Conservation (phyloP, 345 rosid genomes). For the Pistacia vera region DNA sequence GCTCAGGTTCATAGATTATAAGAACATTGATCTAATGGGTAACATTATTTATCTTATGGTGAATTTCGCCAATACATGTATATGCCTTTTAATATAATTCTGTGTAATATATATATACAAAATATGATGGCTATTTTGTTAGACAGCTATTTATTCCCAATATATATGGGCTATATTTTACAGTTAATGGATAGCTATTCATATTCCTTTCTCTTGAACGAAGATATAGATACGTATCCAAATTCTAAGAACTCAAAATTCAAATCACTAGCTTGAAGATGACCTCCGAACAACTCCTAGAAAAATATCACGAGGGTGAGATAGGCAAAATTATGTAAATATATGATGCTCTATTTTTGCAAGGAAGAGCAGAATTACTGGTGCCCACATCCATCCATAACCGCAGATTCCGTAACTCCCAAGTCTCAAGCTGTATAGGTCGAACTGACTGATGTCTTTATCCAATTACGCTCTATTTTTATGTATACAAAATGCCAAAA, state of each 20-base stretch:
- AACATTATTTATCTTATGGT: too few relatives aligned
- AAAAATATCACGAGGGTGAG: background rate
- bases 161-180: background rate
- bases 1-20: too few relatives aligned
- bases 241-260: background rate
- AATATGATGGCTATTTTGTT: too few relatives aligned
- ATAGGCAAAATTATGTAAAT: too few relatives aligned
- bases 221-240: background rate
- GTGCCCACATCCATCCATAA: slow-evolving; percentile 4
- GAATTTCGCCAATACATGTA: too few relatives aligned
- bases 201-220: background rate
- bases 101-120: too few relatives aligned
- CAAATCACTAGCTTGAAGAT: background rate
- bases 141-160: background rate
- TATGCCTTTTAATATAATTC: background rate
- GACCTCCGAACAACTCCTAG: background rate
- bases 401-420: background rate
- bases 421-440: background rate
- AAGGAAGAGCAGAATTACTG: background rate
- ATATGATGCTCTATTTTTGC: background rate
- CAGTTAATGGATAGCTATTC: background rate
- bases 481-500: background rate
- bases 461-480: slow-evolving; percentile 4
- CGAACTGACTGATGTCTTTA: background rate
- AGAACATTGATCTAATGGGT: too few relatives aligned